These are phyloP conservation scores for Neofusicoccum umdonicola DNA, from an alignment of 2,329 filamentous ascomycete genomes.

Conservation along the genomic window DNA sequence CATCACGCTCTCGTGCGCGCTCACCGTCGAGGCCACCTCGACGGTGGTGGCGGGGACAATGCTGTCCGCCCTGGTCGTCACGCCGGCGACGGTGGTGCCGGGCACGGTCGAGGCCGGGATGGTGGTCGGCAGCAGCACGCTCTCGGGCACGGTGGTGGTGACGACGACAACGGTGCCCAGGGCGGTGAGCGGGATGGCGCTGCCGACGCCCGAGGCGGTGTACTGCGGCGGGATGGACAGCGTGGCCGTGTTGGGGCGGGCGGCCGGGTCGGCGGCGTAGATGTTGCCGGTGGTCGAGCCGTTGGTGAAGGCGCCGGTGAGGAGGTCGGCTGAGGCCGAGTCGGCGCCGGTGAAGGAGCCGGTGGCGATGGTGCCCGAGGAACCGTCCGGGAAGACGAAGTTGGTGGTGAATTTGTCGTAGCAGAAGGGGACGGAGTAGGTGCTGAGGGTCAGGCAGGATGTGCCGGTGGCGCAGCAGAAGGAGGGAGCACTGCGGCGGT, in stretches of 20 bases:
- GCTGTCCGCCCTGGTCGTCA: conserved; percentile 12
- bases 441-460: conserved; percentile 42
- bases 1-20: conserved; percentile 22
- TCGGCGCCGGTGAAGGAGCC: conserved; percentile 42
- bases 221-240: conserved; percentile 46
- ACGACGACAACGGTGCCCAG: conserved; percentile 40
- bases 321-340: conserved; percentile 42
- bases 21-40: conserved; percentile 26
- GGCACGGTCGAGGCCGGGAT: conserved; percentile 10
- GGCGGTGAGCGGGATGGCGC: conserved; percentile 45
- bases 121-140: neutral
- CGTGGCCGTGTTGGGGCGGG: conserved; percentile 45
- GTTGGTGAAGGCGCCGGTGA: conserved; percentile 45
- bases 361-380: conserved; percentile 46
- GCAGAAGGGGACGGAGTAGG: conserved; percentile 47
- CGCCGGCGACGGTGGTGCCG: conserved; percentile 23
- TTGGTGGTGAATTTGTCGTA: conserved; percentile 55
- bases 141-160: conserved; percentile 30
- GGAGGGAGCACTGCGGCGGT: conserved; percentile 9
- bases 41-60: conserved; percentile 24
- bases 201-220: conserved; percentile 47
- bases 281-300: conserved; percentile 42
- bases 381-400: conserved; percentile 47
- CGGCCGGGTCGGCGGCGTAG: conserved; percentile 36
- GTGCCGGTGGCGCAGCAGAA: conserved; percentile 39